Conservation (phyloP, 2,329 filamentous ascomycete genomes). For the Trichoderma semiorbis region DNA sequence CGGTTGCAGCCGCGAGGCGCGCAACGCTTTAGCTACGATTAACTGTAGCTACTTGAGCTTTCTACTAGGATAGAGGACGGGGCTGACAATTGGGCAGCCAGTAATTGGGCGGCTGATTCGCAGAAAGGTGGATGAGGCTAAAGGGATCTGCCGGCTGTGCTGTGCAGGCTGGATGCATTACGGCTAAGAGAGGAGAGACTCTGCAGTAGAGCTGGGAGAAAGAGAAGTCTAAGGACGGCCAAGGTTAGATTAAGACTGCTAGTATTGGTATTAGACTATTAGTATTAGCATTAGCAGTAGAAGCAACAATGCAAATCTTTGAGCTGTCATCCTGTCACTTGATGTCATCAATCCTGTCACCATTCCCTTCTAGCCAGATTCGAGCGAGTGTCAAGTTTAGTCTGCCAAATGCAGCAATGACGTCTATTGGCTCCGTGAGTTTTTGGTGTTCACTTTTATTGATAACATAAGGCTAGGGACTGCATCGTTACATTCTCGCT, state of each 20-base stretch:
- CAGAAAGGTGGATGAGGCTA: conserved; percentile 4
- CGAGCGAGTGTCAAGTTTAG: neutral
- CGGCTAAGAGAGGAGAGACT: neutral
- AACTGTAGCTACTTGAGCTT: neutral
- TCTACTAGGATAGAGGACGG: neutral
- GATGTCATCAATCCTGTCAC: neutral
- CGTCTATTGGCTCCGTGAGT: neutral
- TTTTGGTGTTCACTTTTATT: conserved; percentile 3
- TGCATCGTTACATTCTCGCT: neutral
- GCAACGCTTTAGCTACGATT: neutral
- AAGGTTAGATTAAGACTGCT: neutral
- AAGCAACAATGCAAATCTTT: neutral
- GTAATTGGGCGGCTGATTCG: neutral
- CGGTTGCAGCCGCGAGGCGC: neutral
- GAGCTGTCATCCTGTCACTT: neutral
- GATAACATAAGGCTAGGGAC: neutral
- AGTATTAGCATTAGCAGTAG: neutral
- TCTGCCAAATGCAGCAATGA: neutral
- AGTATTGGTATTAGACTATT: neutral
- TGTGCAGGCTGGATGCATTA: neutral
- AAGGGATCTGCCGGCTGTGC: conserved; percentile 9
- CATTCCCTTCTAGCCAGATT: neutral
- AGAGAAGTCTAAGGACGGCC: neutral
- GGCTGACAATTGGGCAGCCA: conserved; percentile 7
- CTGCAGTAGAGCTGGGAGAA: neutral